Evolutionary conservation across 768 basidiomycete species (phyloP), one percentile per base, ranked within the genome.

Genomic region (Kwoniella sp.): DNA sequence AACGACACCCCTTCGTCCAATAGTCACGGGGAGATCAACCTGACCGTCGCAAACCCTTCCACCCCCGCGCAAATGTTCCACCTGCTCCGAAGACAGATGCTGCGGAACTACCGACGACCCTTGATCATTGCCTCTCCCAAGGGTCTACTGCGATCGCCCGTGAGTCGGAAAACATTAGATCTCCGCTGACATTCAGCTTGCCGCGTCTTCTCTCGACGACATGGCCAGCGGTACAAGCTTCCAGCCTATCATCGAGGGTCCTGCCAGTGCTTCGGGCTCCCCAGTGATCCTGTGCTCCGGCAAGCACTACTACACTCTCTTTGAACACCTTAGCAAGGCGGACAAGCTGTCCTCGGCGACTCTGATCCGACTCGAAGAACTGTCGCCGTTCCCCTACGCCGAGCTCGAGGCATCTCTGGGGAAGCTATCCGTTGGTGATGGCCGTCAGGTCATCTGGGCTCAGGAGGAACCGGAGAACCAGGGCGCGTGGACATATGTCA

Each of bases 11-110:
- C 83, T 8, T 32, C 81, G 53, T 52, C 70, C 7, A 48, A 60
- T 67, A 39, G 31, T 9, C 43, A 41, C 12, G 28, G 58, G 67
- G 85, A 86, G 59, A 79, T 90, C 53, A 93, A 93, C 69, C 85
- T 92, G 80, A 84, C 86, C 42, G 81, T 92, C 26, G 81, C 80
- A 3, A 91, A 84, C 75, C 88, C 89, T 0, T 91, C 89, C 0
- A 92, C 90, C 0, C 82, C 91, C 0, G 87, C 88, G 0, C 88
- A 93, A 52, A 89, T 91, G 62, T 95, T 93, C 82, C 91, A 95
- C 70, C 78, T 93, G 1, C 78, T 95, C n/a, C 79, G 91, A 48
- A 79, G 90, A 41, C 91, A 93, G 72, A 81, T 91, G 66, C 79
- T 80, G 64, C 79, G 90, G 37, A 89, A 89, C 59, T 92, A 84